phyloP scores from a whole-genome alignment of 441 rosid species.

The Bocquillonia castaneifolia region DNA sequence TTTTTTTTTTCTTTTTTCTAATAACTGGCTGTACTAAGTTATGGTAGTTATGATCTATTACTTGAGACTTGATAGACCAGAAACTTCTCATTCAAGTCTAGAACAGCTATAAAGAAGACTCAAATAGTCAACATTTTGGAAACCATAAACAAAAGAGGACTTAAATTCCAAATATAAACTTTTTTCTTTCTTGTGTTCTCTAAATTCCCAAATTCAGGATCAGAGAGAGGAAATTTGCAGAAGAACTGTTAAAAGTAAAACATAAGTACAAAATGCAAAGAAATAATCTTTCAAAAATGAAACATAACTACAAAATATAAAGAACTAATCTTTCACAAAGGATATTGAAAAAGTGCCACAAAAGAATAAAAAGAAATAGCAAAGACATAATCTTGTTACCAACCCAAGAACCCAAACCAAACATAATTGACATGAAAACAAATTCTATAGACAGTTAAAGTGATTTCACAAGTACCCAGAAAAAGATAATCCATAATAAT shows the following conservation, averaged over 20 bases:
- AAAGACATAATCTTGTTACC: not conserved
- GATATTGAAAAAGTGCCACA: no score
- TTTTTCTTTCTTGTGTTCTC: not conserved
- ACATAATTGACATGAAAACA: not conserved
- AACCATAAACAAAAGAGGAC: not conserved
- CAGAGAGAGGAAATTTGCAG: not conserved
- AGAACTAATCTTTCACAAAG: no score
- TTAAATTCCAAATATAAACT: not conserved
- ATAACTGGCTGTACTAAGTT: not conserved
- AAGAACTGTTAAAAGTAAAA: not conserved
- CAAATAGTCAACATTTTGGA: not conserved
- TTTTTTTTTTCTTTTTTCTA: not conserved
- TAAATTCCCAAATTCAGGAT: not conserved
- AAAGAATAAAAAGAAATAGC: not conserved
- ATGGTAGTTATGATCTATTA: not conserved
- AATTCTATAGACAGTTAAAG: not conserved
- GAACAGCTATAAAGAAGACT: not conserved
- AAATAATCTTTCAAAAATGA: not conserved
- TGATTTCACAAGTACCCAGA: conserved; percentile 18
- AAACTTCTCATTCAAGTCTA: not conserved
- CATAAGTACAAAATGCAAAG: not conserved
- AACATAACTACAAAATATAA: no score
- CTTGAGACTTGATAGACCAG: not conserved
- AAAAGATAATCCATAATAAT: not conserved
- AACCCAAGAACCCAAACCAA: not conserved